Evolutionary conservation across 345 rosid genomes (phyloP).

Genomic region (Turnera subulata): DNA sequence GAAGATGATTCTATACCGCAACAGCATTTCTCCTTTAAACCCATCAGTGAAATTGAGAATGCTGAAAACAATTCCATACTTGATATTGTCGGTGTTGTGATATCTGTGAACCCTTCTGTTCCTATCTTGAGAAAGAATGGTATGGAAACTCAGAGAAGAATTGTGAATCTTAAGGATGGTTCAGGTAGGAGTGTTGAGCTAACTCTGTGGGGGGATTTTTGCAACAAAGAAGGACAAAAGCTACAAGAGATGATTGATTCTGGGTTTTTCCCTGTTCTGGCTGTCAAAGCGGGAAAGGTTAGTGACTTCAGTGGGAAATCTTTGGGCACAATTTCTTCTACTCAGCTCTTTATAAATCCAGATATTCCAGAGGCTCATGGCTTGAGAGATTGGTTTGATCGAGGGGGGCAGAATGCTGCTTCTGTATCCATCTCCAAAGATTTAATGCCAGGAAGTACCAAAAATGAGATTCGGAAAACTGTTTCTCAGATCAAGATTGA

Average conservation of each 20-base stretch:
- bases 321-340: slow-evolving; percentile 68
- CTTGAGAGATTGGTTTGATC: slow-evolving; percentile 69
- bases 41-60: slow-evolving; percentile 75
- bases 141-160: slow-evolving; percentile 90
- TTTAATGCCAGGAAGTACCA: slow-evolving; percentile 42
- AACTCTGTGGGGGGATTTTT: slow-evolving; percentile 89
- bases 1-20: slow-evolving; percentile 84
- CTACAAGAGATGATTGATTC: slow-evolving; percentile 73
- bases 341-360: slow-evolving; percentile 79
- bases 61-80: slow-evolving; percentile 70
- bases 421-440: slow-evolving; percentile 75
- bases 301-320: slow-evolving; percentile 87
- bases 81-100: slow-evolving; percentile 72
- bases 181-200: slow-evolving; percentile 74
- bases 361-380: slow-evolving; percentile 67
- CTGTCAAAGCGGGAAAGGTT: slow-evolving; percentile 82
- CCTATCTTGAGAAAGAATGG: slow-evolving; percentile 89
- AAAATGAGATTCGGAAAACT: slow-evolving; percentile 61
- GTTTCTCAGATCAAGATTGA: slow-evolving; percentile 79
- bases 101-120: slow-evolving; percentile 71
- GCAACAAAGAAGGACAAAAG: slow-evolving; percentile 78
- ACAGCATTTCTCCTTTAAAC: slow-evolving; percentile 79
- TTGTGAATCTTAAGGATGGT: slow-evolving; percentile 71
- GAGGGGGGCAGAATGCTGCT: slow-evolving; percentile 55
- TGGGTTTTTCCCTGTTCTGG: slow-evolving; percentile 66